Percentiles rank a stretch among this genome's conserved stretches.
These are phyloP conservation scores for Penicillium egyptiacum DNA, from an alignment of 495 filamentous ascomycete species.

Conservation along the genomic window DNA sequence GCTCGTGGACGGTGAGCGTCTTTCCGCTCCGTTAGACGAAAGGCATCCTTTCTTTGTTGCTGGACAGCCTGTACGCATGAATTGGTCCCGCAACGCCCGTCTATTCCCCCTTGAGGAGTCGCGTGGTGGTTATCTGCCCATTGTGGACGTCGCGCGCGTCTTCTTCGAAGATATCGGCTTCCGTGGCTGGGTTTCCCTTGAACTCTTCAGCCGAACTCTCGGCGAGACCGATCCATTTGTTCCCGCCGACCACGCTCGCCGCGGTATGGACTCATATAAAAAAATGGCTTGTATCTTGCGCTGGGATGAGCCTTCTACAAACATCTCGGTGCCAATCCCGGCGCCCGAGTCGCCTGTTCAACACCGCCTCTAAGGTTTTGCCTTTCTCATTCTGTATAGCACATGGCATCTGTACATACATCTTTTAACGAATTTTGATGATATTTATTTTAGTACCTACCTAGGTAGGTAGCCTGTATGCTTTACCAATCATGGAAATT, in stretches of 20 bases:
- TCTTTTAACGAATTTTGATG: conserved; percentile 2
- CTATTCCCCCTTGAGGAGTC: conserved; percentile 74
- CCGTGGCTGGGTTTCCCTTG: conserved; percentile 75
- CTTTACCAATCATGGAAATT: not conserved
- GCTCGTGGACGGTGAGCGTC: conserved; percentile 71
- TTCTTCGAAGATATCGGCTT: conserved; percentile 67
- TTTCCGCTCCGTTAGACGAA: conserved; percentile 56
- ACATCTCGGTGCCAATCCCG: not conserved
- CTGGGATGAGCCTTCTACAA: conserved; percentile 24
- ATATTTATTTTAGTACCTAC: not conserved
- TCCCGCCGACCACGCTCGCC: conserved; percentile 61
- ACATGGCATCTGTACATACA: conserved; percentile 6
- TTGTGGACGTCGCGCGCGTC: conserved; percentile 56
- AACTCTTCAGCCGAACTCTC: conserved; percentile 72
- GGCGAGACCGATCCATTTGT: conserved; percentile 53
- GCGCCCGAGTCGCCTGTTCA: conserved; percentile 25
- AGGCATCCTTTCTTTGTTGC: conserved; percentile 63
- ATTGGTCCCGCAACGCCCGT: conserved; percentile 76
- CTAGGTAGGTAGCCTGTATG: not conserved
- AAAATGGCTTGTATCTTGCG: conserved; percentile 46
- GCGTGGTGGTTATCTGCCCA: conserved; percentile 70
- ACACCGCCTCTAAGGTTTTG: conserved; percentile 25
- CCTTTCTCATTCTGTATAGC: not conserved
- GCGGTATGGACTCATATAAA: conserved; percentile 63
- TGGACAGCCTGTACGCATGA: conserved; percentile 69